Base-by-base conservation (phyloP, 192 early-diverging fungal genomes). In the Coemansia sp. region DNA sequence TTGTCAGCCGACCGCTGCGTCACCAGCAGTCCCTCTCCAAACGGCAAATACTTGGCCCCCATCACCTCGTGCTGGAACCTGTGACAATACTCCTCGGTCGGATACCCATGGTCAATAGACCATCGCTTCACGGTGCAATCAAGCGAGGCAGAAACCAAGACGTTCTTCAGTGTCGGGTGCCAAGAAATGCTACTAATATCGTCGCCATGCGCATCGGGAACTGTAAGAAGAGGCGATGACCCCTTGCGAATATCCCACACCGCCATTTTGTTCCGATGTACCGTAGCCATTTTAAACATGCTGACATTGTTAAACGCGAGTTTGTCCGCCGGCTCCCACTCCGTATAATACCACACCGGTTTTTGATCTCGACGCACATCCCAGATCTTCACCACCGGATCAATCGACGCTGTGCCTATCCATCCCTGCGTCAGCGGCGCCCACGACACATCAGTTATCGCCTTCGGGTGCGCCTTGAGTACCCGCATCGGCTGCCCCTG, bases 231-330 rank as follows among this genome's bases (percentile, higher is more conserved):
- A 2, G 79, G 79, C 64, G 67, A 40, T 2, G 79, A 74, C 2
- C 79, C 79, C 11, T 65, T 67, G 11, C 75, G 70, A 21, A 82
- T 68, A 53, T 82, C 79, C 79, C 79, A 82, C 23, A 82, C 55
- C 0, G 75, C 75, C 18, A 82, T 74, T 33, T 65, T 65, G 57
- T 67, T 77, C 38, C 75, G 64, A 59, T 82, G 79, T 9, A 60
- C 79, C 0, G 74, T 63, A 3, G 79, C 79, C 79, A 82, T 43
- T 65, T 60, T 70, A 45, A 67, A 61, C 59, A 61, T 68, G 14
- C 71, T 64, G 0, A 70, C 65, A 23, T 73, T 70, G 62, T 69
- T 74, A 37, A 82, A 82, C 48, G 74, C 69, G 2, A 77, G 53
- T 16, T 64, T 33, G 24, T 77, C 71, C 3, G 74, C 70, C 20